A percentile compares a stretch with the other conserved stretches of the same genome.
These are phyloP conservation scores for Pholiota adiposa DNA, from an alignment of 1,284 basidiomycete species.

Conservation along the genomic window DNA sequence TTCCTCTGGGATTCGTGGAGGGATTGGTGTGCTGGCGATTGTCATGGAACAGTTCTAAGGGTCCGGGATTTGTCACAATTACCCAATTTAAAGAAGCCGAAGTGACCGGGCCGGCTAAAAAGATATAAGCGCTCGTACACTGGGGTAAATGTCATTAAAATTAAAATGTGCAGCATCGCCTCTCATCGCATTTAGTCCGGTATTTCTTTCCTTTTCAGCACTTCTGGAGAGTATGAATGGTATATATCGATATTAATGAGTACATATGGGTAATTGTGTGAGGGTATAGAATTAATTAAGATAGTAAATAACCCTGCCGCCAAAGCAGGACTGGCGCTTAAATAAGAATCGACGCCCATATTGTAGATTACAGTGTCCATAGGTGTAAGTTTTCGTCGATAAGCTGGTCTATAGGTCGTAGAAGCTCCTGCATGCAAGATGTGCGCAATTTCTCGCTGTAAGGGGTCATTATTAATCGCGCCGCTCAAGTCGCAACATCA, in stretches of 20 bases:
- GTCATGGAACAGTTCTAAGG: neutral
- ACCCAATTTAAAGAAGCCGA: neutral
- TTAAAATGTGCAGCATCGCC: too few species aligned
- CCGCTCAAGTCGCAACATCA: neutral
- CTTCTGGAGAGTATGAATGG: too few species aligned
- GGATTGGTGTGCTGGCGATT: conserved; percentile 14
- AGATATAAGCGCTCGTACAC: neutral
- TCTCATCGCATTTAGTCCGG: too few species aligned
- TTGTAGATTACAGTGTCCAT: neutral
- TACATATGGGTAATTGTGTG: too few species aligned
- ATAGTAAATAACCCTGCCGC: neutral
- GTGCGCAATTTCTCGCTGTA: neutral
- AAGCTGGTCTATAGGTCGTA: neutral
- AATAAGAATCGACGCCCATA: neutral
- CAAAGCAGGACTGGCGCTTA: neutral
- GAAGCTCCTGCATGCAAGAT: neutral
- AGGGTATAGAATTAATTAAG: too few species aligned
- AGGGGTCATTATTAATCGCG: neutral
- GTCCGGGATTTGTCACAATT: neutral
- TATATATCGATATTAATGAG: neutral
- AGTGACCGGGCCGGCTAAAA: neutral
- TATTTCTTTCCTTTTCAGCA: neutral
- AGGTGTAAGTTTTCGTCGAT: neutral
- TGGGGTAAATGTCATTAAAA: too few species aligned
- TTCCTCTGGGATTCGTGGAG: conserved; percentile 25